Evolutionary conservation across 2,329 filamentous ascomycete genomes (phyloP).

Genomic region (Lachnellula suecica): DNA sequence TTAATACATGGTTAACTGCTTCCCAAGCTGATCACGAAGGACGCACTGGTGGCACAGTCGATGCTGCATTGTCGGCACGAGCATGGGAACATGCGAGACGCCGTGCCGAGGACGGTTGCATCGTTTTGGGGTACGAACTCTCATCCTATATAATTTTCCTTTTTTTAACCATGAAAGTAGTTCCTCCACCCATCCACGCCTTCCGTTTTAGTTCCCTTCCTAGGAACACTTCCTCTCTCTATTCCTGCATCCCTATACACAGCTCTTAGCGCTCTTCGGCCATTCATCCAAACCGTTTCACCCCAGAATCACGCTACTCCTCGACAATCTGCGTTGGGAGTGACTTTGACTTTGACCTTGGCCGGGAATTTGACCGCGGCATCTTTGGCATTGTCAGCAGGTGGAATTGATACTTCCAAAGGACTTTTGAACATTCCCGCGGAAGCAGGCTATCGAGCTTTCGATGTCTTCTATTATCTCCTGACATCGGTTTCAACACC

Average conservation of each 20-base stretch:
- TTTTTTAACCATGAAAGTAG: conserved; percentile 45
- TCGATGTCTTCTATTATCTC: conserved; percentile 97
- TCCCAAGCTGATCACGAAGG: conserved; percentile 68
- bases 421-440: conserved; percentile 80
- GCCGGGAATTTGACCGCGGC: conserved; percentile 76
- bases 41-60: conserved; percentile 73
- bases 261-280: conserved; percentile 76
- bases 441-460: conserved; percentile 82
- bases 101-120: conserved; percentile 91
- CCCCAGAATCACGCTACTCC: conserved; percentile 85
- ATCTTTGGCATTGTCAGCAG: conserved; percentile 75
- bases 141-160: not conserved
- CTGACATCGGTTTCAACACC: conserved; percentile 87
- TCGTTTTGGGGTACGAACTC: conserved; percentile 74
- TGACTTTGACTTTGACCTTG: conserved; percentile 79
- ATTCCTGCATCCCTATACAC: conserved; percentile 75
- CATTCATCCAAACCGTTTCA: conserved; percentile 85
- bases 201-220: conserved; percentile 78
- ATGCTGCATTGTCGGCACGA: conserved; percentile 72
- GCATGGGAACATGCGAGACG: conserved; percentile 97
- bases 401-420: conserved; percentile 80
- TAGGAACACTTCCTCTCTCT: conserved; percentile 76
- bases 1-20: conserved; percentile 93
- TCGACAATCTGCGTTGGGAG: conserved; percentile 76
- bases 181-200: conserved; percentile 88